Percentiles rank a stretch among this genome's conserved stretches.
Conservation (phyloP, 768 basidiomycete species). For the Boletus insuetus region DNA sequence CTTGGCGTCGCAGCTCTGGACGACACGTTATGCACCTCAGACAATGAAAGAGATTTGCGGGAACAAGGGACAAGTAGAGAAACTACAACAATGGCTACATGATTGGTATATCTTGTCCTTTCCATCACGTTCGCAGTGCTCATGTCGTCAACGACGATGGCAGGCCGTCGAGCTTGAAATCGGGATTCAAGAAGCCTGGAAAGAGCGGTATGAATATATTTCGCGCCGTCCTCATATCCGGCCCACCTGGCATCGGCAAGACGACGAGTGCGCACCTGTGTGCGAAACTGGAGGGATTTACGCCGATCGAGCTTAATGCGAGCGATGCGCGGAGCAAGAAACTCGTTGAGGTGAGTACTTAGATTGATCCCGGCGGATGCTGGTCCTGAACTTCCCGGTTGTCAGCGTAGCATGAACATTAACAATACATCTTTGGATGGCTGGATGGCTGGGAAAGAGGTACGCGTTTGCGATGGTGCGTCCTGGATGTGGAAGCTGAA, state of each 20-base stretch:
- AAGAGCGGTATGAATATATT: slow-evolving; percentile 85
- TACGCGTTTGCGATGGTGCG: slow-evolving; percentile 35
- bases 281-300: slow-evolving; percentile 87
- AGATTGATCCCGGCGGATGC: neutral
- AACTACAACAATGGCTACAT: slow-evolving; percentile 80
- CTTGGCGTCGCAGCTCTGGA: slow-evolving; percentile 80
- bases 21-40: slow-evolving; percentile 90
- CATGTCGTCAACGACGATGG: no score
- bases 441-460: slow-evolving; percentile 64
- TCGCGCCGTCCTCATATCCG: slow-evolving; percentile 87
- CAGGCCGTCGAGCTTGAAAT: slow-evolving; percentile 74
- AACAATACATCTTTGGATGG: slow-evolving; percentile 87
- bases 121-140: neutral
- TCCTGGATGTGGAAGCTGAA: neutral
- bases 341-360: slow-evolving; percentile 74
- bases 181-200: slow-evolving; percentile 90
- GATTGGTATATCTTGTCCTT: slow-evolving; percentile 61
- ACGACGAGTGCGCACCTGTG: slow-evolving; percentile 94
- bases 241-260: slow-evolving; percentile 96
- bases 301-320: slow-evolving; percentile 93
- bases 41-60: slow-evolving; percentile 89
- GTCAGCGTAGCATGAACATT: slow-evolving; percentile 83
- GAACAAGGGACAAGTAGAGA: slow-evolving; percentile 90
- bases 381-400: neutral
- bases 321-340: slow-evolving; percentile 96